Conservation (phyloP, 768 basidiomycete genomes). For the Cystofilobasidium bisporidii region DNA sequence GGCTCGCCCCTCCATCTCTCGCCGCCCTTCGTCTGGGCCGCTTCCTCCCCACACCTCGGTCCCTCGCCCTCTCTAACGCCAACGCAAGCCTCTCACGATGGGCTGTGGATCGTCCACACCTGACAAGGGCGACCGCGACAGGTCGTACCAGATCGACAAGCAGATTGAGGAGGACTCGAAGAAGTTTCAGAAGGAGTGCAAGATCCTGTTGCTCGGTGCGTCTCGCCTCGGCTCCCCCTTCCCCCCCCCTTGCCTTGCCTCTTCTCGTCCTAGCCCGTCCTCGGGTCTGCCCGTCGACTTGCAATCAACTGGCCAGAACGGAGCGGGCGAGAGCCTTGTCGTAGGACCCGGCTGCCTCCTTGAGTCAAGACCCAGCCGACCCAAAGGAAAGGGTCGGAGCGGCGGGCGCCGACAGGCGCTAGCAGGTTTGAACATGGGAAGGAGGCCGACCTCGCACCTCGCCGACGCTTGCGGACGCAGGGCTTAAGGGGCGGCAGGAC, state of each 20-base stretch:
- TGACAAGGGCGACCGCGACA: slow-evolving; percentile 33
- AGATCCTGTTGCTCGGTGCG: slow-evolving; percentile 83
- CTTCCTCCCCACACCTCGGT: not conserved
- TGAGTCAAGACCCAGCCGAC: no score
- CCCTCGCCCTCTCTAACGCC: not conserved
- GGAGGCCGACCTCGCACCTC: no score
- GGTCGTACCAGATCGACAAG: slow-evolving; percentile 55
- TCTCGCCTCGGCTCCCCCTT: no score
- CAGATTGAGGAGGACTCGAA: slow-evolving; percentile 76
- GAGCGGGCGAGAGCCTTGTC: no score
- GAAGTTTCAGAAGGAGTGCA: slow-evolving; percentile 76
- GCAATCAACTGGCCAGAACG: no score
- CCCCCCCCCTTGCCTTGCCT: not conserved
- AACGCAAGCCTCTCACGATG: not conserved
- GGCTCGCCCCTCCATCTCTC: not conserved
- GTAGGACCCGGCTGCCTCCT: no score
- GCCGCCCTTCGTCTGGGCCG: no score
- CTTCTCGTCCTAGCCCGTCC: not conserved
- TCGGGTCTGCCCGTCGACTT: not conserved
- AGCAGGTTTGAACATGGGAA: no score
- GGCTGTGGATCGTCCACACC: slow-evolving; percentile 21
- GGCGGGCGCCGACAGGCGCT: no score
- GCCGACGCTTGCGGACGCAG: no score
- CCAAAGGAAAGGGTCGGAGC: no score
- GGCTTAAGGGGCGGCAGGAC: no score